These are phyloP conservation scores for Cicer judaicum DNA, from an alignment of 306 rosid genomes.

Conservation along the genomic window DNA sequence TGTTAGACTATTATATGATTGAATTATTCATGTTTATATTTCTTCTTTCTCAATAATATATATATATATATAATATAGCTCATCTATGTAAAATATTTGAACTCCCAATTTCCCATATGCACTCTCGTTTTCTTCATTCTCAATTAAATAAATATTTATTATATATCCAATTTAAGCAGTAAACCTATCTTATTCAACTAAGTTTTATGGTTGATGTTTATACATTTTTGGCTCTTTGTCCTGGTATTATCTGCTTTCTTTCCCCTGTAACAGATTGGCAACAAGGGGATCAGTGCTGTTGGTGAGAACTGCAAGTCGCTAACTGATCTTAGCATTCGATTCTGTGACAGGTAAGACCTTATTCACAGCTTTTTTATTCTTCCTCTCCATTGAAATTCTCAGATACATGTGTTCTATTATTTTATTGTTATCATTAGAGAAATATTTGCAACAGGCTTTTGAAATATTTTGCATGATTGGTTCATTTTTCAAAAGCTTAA, in stretches of 20 bases:
- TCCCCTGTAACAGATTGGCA: conserved; percentile 66
- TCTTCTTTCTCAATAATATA: too few relatives aligned
- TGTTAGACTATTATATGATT: neutral
- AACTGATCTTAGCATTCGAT: conserved; percentile 84
- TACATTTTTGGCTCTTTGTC: conserved; percentile 20
- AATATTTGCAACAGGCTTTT: neutral
- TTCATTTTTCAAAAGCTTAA: conserved; percentile 1
- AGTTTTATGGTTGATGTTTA: conserved; percentile 17
- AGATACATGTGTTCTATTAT: conserved; percentile 18
- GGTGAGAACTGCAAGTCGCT: conserved; percentile 80
- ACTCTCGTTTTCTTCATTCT: neutral
- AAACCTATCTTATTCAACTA: conserved; percentile 6
- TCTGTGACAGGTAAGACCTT: conserved; percentile 83
- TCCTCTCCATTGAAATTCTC: conserved; percentile 31
- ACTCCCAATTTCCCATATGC: neutral
- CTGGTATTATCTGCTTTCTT: conserved; percentile 1
- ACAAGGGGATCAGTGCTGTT: conserved; percentile 77
- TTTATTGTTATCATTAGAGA: neutral
- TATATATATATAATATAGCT: neutral
- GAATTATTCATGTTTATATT: neutral
- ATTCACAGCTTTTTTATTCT: conserved; percentile 19
- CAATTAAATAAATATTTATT: conserved; percentile 1
- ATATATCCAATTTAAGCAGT: neutral
- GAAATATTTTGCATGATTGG: neutral
- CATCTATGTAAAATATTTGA: neutral